phyloP scores from a whole-genome alignment of 257 asterid genomes.

The Ehretia macrophylla region DNA sequence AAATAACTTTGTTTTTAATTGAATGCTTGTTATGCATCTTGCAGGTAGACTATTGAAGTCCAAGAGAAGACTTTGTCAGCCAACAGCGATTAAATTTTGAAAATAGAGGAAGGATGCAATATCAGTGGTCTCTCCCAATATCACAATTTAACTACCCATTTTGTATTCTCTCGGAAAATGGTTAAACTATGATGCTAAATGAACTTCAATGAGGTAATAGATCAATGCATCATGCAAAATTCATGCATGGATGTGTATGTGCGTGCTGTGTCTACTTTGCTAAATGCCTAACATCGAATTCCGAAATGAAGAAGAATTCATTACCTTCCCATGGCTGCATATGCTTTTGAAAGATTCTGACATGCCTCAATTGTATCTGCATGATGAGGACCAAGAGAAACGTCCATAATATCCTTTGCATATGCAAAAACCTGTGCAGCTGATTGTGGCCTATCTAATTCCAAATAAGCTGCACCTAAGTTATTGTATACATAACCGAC shows the following conservation, averaged over 20 bases:
- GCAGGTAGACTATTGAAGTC: no score
- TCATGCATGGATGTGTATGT: not conserved
- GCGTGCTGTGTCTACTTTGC: not conserved
- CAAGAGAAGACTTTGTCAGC: no score
- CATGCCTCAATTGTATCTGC: constrained; percentile 77
- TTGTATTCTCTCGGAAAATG: no score
- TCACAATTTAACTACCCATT: no score
- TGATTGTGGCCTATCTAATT: constrained; percentile 81
- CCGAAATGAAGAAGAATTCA: not conserved
- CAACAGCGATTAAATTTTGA: no score
- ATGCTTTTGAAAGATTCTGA: constrained; percentile 90
- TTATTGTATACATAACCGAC: constrained; percentile 86
- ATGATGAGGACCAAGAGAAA: constrained; percentile 89
- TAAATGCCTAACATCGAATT: not conserved
- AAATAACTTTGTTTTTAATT: no score
- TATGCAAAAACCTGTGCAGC: constrained; percentile 89
- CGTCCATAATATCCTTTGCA: constrained; percentile 90
- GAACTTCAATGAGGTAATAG: not conserved
- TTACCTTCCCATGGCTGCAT: constrained; percentile 85
- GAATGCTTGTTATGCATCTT: no score
- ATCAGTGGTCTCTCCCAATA: no score
- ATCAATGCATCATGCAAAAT: not conserved
- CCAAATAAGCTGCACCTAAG: constrained; percentile 90
- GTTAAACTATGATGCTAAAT: not conserved
- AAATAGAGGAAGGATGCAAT: no score